Evolutionary conservation across 2,329 filamentous ascomycete genomes (phyloP).

Genomic region (Colletotrichum liriopes): DNA sequence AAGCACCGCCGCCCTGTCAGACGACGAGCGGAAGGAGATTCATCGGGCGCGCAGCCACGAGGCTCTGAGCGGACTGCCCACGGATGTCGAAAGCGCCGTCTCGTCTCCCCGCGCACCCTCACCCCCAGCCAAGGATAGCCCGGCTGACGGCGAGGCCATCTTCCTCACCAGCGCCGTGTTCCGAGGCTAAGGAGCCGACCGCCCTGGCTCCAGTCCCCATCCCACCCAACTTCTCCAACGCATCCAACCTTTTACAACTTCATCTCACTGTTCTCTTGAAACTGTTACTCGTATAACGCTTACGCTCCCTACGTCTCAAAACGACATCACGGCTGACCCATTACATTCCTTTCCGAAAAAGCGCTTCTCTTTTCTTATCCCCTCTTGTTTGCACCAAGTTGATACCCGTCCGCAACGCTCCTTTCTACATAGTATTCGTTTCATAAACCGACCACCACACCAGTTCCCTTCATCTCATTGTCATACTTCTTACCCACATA

Average conservation of each 20-base stretch:
- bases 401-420: constrained; percentile 43
- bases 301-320: constrained; percentile 41
- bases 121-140: constrained; percentile 41
- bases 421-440: constrained; percentile 21
- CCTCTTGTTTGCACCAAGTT: constrained; percentile 18
- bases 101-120: constrained; percentile 48
- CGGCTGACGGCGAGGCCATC: constrained; percentile 36
- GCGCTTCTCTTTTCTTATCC: constrained; percentile 6
- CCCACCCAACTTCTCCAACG: constrained; percentile 17
- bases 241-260: constrained; percentile 10
- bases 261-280: constrained; percentile 32
- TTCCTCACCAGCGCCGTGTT: constrained; percentile 46
- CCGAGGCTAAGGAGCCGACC: constrained; percentile 35
- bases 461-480: constrained; percentile 29
- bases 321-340: constrained; percentile 42
- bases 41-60: constrained; percentile 69
- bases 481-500: constrained; percentile 5
- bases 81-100: constrained; percentile 49
- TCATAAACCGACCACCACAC: constrained; percentile 5
- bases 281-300: constrained; percentile 26
- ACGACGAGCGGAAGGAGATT: constrained; percentile 58
- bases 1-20: constrained; percentile 52
- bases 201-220: neutral
- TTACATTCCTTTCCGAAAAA: constrained; percentile 40
- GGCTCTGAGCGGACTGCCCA: constrained; percentile 58